phyloP scores from a whole-genome alignment of 805 yeast species.

The Cyberlindnera veronae region DNA sequence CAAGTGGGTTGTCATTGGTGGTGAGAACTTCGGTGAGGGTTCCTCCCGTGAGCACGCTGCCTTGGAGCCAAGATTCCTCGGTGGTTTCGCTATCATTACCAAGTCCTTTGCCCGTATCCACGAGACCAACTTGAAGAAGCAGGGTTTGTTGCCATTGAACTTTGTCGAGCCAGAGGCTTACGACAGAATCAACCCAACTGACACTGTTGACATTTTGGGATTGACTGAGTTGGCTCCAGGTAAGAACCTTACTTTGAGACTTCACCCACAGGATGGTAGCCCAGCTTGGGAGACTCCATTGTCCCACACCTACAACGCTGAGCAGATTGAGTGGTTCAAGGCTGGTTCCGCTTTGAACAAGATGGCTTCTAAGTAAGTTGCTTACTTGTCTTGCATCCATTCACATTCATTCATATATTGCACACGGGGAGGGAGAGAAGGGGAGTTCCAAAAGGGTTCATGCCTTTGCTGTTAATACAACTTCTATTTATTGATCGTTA shows the following conservation, averaged over 20 bases:
- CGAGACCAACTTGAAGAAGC: slow-evolving; percentile 96
- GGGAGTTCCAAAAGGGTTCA: too few relatives aligned
- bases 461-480: too few relatives aligned
- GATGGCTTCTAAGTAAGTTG: slow-evolving; percentile 52
- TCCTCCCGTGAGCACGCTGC: slow-evolving; percentile 99
- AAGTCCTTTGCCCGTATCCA: slow-evolving; percentile 98
- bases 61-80: slow-evolving; percentile 97
- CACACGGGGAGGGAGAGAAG: too few relatives aligned
- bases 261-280: slow-evolving; percentile 70
- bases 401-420: neutral
- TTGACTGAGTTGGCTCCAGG: slow-evolving; percentile 88
- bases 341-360: slow-evolving; percentile 98
- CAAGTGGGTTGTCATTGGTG: slow-evolving; percentile 97
- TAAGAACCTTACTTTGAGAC: slow-evolving; percentile 77
- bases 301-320: slow-evolving; percentile 93
- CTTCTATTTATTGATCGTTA: too few relatives aligned
- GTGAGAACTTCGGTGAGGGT: slow-evolving; percentile 99
- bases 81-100: slow-evolving; percentile 97
- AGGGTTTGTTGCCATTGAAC: slow-evolving; percentile 97
- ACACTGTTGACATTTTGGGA: slow-evolving; percentile 84
- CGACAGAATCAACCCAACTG: slow-evolving; percentile 89
- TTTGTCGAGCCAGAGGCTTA: slow-evolving; percentile 85
- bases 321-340: slow-evolving; percentile 99
- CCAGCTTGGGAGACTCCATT: slow-evolving; percentile 83
- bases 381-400: neutral